Evolutionary conservation across 495 filamentous ascomycete genomes (phyloP).

Genomic region (Podospora anserina): DNA sequence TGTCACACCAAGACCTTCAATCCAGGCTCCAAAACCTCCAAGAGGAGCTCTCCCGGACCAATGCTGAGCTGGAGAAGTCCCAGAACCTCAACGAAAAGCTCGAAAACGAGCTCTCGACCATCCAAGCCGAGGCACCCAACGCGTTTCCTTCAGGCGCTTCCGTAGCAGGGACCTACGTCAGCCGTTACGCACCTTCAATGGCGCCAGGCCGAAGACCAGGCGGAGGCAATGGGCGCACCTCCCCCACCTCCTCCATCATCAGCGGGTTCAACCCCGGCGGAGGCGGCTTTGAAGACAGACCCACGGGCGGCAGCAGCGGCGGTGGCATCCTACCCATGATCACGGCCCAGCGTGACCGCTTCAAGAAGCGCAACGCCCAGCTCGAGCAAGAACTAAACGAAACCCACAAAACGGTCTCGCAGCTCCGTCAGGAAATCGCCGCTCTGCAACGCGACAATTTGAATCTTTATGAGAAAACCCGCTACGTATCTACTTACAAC

Average conservation of each 20-base stretch:
- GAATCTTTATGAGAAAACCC: slow-evolving; percentile 94
- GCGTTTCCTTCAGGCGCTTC: slow-evolving; percentile 83
- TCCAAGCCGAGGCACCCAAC: slow-evolving; percentile 81
- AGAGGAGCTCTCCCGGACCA: slow-evolving; percentile 77
- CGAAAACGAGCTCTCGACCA: slow-evolving; percentile 83
- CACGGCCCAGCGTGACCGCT: slow-evolving; percentile 93
- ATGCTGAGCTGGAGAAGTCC: slow-evolving; percentile 80
- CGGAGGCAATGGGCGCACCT: slow-evolving; percentile 52
- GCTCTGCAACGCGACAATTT: slow-evolving; percentile 95
- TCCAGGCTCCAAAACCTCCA: slow-evolving; percentile 73
- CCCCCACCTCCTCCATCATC: slow-evolving; percentile 95
- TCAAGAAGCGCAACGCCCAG: slow-evolving; percentile 92
- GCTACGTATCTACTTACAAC: slow-evolving; percentile 91
- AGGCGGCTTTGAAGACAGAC: slow-evolving; percentile 53
- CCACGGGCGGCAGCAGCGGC: slow-evolving; percentile 64
- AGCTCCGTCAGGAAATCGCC: slow-evolving; percentile 85
- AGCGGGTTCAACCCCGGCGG: slow-evolving; percentile 84
- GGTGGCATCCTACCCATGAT: slow-evolving; percentile 97
- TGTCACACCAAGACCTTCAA: slow-evolving; percentile 92
- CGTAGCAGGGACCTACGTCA: slow-evolving; percentile 87
- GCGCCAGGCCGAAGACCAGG: slow-evolving; percentile 54
- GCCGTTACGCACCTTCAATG: slow-evolving; percentile 74
- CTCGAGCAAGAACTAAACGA: slow-evolving; percentile 89
- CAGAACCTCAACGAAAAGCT: slow-evolving; percentile 81
- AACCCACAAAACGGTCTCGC: slow-evolving; percentile 73